These are phyloP conservation scores for Ilyonectria destructans DNA, from an alignment of 2,329 filamentous ascomycete genomes.

Conservation along the genomic window DNA sequence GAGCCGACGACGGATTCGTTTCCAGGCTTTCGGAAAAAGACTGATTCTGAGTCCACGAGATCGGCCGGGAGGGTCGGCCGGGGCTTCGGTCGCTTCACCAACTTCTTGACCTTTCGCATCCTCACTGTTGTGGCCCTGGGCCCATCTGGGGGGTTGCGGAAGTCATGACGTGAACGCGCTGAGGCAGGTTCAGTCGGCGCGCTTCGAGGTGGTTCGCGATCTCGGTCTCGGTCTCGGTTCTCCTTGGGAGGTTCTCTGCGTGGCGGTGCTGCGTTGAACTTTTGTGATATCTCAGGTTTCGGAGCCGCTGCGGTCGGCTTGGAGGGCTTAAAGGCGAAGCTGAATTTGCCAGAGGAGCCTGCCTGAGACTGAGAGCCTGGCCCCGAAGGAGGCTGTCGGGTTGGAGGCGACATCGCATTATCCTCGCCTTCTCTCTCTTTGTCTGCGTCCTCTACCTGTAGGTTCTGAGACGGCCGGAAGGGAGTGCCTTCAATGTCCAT, in stretches of 20 bases:
- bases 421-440: conserved; percentile 63
- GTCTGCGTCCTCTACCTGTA: conserved; percentile 20
- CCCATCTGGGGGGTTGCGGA: conserved; percentile 54
- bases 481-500: conserved; percentile 38
- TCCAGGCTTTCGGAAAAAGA: conserved; percentile 96
- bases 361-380: conserved; percentile 67
- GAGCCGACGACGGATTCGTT: conserved; percentile 97
- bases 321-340: conserved; percentile 91
- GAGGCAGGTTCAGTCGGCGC: conserved; percentile 71
- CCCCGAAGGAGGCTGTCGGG: conserved; percentile 68
- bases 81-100: conserved; percentile 79
- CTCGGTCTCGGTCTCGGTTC: conserved; percentile 60
- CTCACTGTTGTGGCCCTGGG: conserved; percentile 60
- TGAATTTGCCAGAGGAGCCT: conserved; percentile 79
- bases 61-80: conserved; percentile 81
- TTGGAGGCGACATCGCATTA: conserved; percentile 68
- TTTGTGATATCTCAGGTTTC: conserved; percentile 78
- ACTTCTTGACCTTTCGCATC: conserved; percentile 77
- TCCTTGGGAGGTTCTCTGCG: conserved; percentile 57
- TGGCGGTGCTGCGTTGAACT: conserved; percentile 76
- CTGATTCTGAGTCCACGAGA: conserved; percentile 85
- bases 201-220: conserved; percentile 65
- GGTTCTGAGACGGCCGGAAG: conserved; percentile 48
- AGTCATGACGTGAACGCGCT: conserved; percentile 58
- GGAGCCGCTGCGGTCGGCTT: conserved; percentile 72